Base-by-base conservation (phyloP, 495 filamentous ascomycete species). In the Collariella sp. region DNA sequence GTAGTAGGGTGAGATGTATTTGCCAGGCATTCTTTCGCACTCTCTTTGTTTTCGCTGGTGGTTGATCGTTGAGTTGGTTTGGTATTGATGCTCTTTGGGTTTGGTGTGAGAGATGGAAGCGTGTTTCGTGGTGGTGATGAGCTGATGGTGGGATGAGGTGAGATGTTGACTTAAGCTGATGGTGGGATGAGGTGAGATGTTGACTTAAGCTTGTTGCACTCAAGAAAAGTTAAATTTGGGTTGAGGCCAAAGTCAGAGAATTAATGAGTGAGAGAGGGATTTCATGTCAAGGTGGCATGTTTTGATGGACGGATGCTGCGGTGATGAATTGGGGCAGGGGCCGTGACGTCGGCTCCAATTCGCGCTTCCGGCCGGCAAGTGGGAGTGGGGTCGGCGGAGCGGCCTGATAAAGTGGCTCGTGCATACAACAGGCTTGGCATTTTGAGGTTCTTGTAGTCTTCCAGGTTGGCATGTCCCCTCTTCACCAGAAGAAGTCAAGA, bases 1-100 rank as follows among this genome's bases (percentile, higher is more conserved):
- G 63, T 70, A 72, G n/a, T 70, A 72, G 18, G 65, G 63, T 22
- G 65, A 70, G 57, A 59, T 57, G 43, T 57, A 47, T 20, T 41
- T 36, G 13, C 31, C 10, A 42, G 45, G 16, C 51, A 54, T 54
- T 43, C 36, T 52, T 18, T 1, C 0, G 26, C 2, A 44, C 1
- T 23, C 31, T 38, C n/a, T 44, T n/a, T 34, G 42, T 33, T 13
- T 9, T 20, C 43, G 46, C 7, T 33, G 41, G 12, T 2, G 10
- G 9, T 52, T 39, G n/a, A n/a, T n/a, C 16, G 11, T 40, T 4
- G 20, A n/a, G 20, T 15, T 13, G 34, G 15, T 5, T 26, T 3
- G 18, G 45, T 41, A 4, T 6, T 41, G 35, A 15, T 38, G 10
- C 15, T 13, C n/a, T n/a, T n/a, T n/a, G n/a, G n/a, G n/a, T 38